Evolutionary conservation across 2,329 filamentous ascomycete species (phyloP).

Genomic region (Neoascochyta sp.): DNA sequence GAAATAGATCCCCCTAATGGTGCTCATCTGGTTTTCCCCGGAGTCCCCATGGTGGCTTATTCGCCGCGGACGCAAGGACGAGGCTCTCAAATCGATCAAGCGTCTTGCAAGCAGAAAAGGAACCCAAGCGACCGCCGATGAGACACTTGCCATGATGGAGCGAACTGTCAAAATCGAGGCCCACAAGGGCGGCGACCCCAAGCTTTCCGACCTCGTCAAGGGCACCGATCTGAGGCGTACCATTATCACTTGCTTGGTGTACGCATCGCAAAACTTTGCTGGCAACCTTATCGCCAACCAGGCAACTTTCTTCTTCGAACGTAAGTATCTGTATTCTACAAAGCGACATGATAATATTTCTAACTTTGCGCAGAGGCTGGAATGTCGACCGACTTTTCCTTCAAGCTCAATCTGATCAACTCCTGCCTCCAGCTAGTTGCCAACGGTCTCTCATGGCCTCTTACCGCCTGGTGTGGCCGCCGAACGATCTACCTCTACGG

Average conservation of each 20-base stretch:
- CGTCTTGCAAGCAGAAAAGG: slow-evolving; percentile 47
- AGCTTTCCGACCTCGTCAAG: slow-evolving; percentile 50
- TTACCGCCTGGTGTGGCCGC: slow-evolving; percentile 60
- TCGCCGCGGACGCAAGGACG: slow-evolving; percentile 39
- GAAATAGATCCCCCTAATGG: slow-evolving; percentile 46
- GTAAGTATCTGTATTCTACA: slow-evolving; percentile 33
- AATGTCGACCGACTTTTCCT: slow-evolving; percentile 53
- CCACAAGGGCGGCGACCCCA: slow-evolving; percentile 45
- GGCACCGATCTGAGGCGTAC: slow-evolving; percentile 54
- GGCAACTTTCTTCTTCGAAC: slow-evolving; percentile 58
- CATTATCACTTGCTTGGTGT: slow-evolving; percentile 54
- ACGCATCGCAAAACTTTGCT: slow-evolving; percentile 57
- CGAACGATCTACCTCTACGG: slow-evolving; percentile 62
- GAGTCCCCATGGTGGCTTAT: slow-evolving; percentile 39
- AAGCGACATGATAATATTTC: slow-evolving; percentile 14
- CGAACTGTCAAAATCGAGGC: slow-evolving; percentile 54
- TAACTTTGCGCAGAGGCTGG: slow-evolving; percentile 53
- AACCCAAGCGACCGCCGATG: slow-evolving; percentile 34
- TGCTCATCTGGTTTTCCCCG: slow-evolving; percentile 47
- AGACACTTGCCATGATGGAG: slow-evolving; percentile 57
- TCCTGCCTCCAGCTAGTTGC: slow-evolving; percentile 59
- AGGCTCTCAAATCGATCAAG: slow-evolving; percentile 47
- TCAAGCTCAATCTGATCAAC: slow-evolving; percentile 61
- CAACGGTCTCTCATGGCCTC: slow-evolving; percentile 62
- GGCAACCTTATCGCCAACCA: slow-evolving; percentile 62